phyloP scores from a whole-genome alignment of 495 filamentous ascomycete species.

The Xylaria scruposa region DNA sequence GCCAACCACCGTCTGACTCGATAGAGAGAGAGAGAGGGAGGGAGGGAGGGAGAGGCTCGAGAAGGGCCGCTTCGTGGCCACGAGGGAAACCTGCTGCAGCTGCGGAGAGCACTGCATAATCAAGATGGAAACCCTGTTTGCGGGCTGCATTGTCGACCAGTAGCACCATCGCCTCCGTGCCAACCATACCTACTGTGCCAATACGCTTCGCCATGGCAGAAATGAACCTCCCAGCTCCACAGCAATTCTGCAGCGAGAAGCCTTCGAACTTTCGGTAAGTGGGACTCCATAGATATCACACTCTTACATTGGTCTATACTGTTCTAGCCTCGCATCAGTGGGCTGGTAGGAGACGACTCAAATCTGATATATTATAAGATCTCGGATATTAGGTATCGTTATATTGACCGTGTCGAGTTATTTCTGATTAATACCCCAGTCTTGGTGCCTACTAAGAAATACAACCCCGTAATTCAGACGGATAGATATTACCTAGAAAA shows the following conservation, averaged over 20 bases:
- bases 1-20: not conserved
- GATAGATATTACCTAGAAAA: conserved; percentile 1
- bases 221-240: conserved; percentile 1
- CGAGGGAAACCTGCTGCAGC: conserved; percentile 20
- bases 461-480: not conserved
- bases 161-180: conserved; percentile 2
- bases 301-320: conserved; percentile 13
- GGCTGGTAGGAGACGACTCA: not conserved
- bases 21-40: not conserved
- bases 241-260: conserved; percentile 7
- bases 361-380: not conserved
- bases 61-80: conserved; percentile 8
- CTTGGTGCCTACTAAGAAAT: conserved; percentile 13
- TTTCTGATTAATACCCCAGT: conserved; percentile 3
- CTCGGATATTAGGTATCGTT: not conserved
- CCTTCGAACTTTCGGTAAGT: conserved; percentile 22
- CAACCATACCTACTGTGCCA: conserved; percentile 8
- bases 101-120: conserved; percentile 15
- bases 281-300: conserved; percentile 2
- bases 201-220: conserved; percentile 8
- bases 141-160: conserved; percentile 13
- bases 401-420: not conserved
- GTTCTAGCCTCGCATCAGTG: conserved; percentile 16
- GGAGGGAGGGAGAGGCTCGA: not conserved
- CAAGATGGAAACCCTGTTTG: conserved; percentile 24